Percentiles rank a stretch among this genome's conserved stretches.
Evolutionary conservation across 2,329 filamentous ascomycete species (phyloP).

Genomic region (Grosmannia huntii): DNA sequence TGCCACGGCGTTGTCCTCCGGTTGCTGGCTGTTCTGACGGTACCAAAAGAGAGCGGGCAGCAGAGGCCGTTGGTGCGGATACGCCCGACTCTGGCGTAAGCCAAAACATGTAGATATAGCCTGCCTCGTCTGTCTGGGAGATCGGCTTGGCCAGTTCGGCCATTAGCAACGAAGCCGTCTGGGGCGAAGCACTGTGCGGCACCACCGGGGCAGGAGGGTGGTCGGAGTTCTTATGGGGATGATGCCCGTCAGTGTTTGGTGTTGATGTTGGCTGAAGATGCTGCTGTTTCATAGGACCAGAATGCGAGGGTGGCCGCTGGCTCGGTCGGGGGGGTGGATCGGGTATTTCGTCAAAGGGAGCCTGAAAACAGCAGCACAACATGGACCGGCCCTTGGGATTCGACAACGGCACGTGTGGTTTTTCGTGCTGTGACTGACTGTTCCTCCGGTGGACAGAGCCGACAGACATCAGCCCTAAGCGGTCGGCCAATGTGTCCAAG

Average conservation of each 20-base stretch:
- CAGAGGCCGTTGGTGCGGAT: conserved; percentile 41
- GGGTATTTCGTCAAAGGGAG: conserved; percentile 32
- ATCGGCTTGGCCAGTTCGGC: conserved; percentile 66
- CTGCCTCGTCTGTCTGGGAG: conserved; percentile 62
- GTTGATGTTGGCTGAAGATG: not conserved
- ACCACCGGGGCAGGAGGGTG: conserved; percentile 46
- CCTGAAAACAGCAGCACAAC: conserved; percentile 40
- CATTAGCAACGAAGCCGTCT: conserved; percentile 57
- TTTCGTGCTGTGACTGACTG: conserved; percentile 17
- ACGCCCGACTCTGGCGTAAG: conserved; percentile 56
- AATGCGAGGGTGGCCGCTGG: conserved; percentile 22
- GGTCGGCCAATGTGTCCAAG: conserved; percentile 74
- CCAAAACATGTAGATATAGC: conserved; percentile 99
- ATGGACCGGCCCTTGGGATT: conserved; percentile 17
- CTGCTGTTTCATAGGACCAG: not conserved
- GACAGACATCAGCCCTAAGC: conserved; percentile 62
- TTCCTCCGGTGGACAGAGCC: conserved; percentile 13
- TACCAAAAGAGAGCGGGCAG: conserved; percentile 45
- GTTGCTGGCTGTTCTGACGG: conserved; percentile 29
- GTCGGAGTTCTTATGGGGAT: not conserved
- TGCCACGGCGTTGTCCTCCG: conserved; percentile 26
- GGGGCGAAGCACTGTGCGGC: conserved; percentile 50
- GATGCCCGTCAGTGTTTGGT: conserved; percentile 7
- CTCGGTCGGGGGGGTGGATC: conserved; percentile 29
- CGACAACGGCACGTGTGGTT: not conserved